phyloP scores from a whole-genome alignment of 192 early-diverging fungal species.

The Linnemannia elongata region DNA sequence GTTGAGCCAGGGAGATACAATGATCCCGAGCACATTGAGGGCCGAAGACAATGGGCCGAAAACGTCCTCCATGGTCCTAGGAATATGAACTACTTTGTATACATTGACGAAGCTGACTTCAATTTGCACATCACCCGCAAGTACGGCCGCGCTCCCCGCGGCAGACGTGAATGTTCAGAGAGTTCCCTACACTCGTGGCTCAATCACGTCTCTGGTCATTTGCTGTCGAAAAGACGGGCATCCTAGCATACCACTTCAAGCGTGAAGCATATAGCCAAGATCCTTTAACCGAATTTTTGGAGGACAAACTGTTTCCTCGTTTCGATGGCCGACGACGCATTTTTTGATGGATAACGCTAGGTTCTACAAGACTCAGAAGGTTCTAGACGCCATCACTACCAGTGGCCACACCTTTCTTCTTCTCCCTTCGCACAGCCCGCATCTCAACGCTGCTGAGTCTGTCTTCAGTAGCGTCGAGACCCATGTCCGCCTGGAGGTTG shows the following conservation, averaged over 20 bases:
- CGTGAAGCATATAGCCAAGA: slow-evolving; percentile 21
- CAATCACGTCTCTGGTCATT: slow-evolving; percentile 19
- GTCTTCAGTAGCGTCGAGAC: slow-evolving; percentile 19
- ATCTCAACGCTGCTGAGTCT: no score
- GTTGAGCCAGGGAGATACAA: no score
- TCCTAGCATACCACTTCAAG: slow-evolving; percentile 13
- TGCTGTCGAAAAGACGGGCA: slow-evolving; percentile 20
- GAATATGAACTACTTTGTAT: no score
- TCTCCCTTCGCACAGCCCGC: slow-evolving; percentile 21
- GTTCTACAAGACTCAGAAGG: slow-evolving; percentile 21
- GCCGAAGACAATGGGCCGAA: no score
- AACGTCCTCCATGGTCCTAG: no score
- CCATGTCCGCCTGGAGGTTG: no score
- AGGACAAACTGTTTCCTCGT: slow-evolving; percentile 13
- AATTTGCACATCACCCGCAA: no score
- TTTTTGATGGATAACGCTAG: slow-evolving; percentile 22
- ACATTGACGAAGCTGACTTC: no score
- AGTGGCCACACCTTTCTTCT: slow-evolving; percentile 20
- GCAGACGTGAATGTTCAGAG: no score
- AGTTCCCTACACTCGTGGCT: not conserved
- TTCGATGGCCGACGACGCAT: slow-evolving; percentile 12
- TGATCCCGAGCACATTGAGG: no score
- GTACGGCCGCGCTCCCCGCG: no score
- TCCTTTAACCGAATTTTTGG: slow-evolving; percentile 24
- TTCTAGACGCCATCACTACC: slow-evolving; percentile 14